A percentile compares a stretch with the other conserved stretches of the same genome.
These are phyloP conservation scores for Moesziomyces antarcticus DNA, from an alignment of 1,284 basidiomycete genomes.

Conservation along the genomic window DNA sequence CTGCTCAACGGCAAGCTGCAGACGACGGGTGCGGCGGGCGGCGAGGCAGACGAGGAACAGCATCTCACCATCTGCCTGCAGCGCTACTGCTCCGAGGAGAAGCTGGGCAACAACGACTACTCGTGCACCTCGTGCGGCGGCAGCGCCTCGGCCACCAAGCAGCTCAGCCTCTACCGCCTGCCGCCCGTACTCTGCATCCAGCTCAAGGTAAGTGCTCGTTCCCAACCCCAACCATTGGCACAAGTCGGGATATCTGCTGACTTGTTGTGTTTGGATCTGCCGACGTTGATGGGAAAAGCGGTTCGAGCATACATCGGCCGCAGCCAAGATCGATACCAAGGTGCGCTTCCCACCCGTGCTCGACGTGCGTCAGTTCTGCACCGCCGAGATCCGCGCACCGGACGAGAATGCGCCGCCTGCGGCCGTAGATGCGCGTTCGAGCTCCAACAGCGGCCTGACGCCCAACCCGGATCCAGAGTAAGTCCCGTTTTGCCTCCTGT, in stretches of 20 bases:
- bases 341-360: conserved; percentile 85
- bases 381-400: conserved; percentile 67
- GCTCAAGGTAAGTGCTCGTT: conserved; percentile 78
- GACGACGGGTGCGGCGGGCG: not conserved
- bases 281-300: conserved; percentile 72
- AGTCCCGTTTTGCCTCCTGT: not conserved
- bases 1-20: conserved; percentile 10
- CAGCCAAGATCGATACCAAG: conserved; percentile 80
- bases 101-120: conserved; percentile 67
- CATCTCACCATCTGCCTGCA: conserved; percentile 51
- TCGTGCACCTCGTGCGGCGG: conserved; percentile 70
- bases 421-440: not conserved
- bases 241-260: no score
- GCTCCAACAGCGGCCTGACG: conserved; percentile 8
- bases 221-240: not conserved
- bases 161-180: conserved; percentile 83
- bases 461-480: conserved; percentile 41
- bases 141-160: conserved; percentile 71
- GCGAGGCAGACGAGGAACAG: conserved; percentile 52
- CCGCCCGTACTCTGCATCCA: conserved; percentile 94
- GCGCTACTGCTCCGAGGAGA: conserved; percentile 61
- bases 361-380: conserved; percentile 89
- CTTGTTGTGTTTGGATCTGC: no score
- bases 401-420: conserved; percentile 1
- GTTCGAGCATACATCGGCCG: conserved; percentile 81